Conservation (phyloP, 805 yeast genomes). For the Saitoella complicata region DNA sequence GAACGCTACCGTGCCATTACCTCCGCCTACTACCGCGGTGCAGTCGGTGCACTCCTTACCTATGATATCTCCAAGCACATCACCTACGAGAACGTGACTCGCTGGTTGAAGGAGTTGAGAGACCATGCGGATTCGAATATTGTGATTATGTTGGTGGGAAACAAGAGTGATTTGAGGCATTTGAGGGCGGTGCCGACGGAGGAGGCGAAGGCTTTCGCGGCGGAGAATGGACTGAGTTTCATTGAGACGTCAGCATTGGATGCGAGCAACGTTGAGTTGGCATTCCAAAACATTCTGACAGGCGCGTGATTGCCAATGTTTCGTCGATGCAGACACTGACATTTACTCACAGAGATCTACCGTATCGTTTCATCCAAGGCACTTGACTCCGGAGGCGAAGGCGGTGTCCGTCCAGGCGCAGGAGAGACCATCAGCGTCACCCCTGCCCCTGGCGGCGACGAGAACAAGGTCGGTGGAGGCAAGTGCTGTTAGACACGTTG, state of each 20-base stretch:
- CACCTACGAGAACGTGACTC: slow-evolving; percentile 73
- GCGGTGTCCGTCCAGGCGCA: slow-evolving; percentile 48
- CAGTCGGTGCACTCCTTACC: slow-evolving; percentile 91
- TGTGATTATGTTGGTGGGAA: slow-evolving; percentile 91
- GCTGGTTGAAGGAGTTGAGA: slow-evolving; percentile 84
- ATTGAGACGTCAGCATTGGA: slow-evolving; percentile 93
- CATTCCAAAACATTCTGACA: slow-evolving; percentile 83
- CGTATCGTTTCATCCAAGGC: slow-evolving; percentile 90
- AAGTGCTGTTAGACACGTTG: slow-evolving; percentile 45
- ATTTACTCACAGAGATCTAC: slow-evolving; percentile 42
- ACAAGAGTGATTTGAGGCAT: slow-evolving; percentile 88
- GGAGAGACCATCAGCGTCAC: slow-evolving; percentile 89
- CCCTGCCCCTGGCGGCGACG: slow-evolving; percentile 75
- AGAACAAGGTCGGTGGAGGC: slow-evolving; percentile 27
- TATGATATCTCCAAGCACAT: slow-evolving; percentile 93
- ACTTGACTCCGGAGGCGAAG: slow-evolving; percentile 65
- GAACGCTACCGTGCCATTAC: slow-evolving; percentile 97
- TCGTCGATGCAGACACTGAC: not conserved
- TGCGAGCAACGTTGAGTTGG: slow-evolving; percentile 84
- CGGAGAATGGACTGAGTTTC: slow-evolving; percentile 78
- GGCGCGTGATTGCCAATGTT: not conserved
- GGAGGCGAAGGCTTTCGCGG: slow-evolving; percentile 84
- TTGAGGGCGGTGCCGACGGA: slow-evolving; percentile 94
- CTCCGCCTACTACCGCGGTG: slow-evolving; percentile 93
- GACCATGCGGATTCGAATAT: slow-evolving; percentile 96